A percentile compares a stretch with the other conserved stretches of the same genome.
phyloP scores from a whole-genome alignment of 2,329 filamentous ascomycete species.

The Furcasterigmium sp. region DNA sequence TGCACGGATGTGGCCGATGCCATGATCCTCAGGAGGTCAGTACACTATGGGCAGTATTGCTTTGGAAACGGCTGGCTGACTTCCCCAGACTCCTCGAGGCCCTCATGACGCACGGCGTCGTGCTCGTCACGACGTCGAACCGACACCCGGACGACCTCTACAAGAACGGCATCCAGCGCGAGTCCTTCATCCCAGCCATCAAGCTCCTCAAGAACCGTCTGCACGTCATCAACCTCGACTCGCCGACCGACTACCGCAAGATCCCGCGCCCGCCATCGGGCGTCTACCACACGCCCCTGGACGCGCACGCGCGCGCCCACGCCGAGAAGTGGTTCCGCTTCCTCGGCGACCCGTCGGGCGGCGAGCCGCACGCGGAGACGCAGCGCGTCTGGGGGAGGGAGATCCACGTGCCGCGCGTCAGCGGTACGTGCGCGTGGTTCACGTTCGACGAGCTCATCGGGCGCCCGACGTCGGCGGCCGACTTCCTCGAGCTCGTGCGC shows the following conservation, averaged over 20 bases:
- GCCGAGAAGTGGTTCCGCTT: constrained; percentile 95
- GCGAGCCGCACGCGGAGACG: constrained; percentile 67
- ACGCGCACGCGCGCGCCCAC: constrained; percentile 70
- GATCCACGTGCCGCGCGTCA: constrained; percentile 81
- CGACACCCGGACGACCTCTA: constrained; percentile 95
- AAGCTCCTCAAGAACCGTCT: constrained; percentile 80
- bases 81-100: constrained; percentile 66
- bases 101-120: constrained; percentile 94
- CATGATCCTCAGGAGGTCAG: constrained; percentile 82
- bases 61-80: constrained; percentile 1
- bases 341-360: constrained; percentile 76
- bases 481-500: constrained; percentile 88
- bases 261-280: constrained; percentile 88
- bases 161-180: constrained; percentile 94
- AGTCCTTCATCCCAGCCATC: constrained; percentile 94
- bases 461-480: constrained; percentile 81
- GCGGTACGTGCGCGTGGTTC: constrained; percentile 84
- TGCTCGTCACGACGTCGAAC: constrained; percentile 93
- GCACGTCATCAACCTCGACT: constrained; percentile 90
- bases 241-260: constrained; percentile 93
- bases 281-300: constrained; percentile 88
- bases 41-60: background rate
- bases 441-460: constrained; percentile 91
- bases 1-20: constrained; percentile 97
- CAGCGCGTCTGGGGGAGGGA: constrained; percentile 92